phyloP scores from a whole-genome alignment of 345 rosid genomes.

The Microthlaspi erraticum region DNA sequence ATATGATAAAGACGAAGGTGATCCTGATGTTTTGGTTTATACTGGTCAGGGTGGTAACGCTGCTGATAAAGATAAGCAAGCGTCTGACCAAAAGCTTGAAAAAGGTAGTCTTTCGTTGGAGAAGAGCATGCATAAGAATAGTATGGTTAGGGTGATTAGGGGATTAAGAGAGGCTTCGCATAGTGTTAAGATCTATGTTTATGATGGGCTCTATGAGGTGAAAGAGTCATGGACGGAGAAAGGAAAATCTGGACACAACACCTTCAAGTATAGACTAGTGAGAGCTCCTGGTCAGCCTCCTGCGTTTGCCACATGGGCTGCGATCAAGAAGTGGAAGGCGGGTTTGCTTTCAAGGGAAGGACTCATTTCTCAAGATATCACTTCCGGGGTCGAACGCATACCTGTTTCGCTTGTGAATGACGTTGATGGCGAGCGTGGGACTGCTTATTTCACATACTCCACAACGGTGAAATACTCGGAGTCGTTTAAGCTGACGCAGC shows the following conservation, averaged over 20 bases:
- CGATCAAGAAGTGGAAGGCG: constrained; percentile 60
- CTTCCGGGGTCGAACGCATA: constrained; percentile 69
- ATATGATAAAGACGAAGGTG: constrained; percentile 71
- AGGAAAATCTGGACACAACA: constrained; percentile 72
- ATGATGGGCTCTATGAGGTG: constrained; percentile 69
- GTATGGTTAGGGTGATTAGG: constrained; percentile 67
- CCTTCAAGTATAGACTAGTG: constrained; percentile 71
- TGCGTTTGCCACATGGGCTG: constrained; percentile 67
- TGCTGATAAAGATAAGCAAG: constrained; percentile 60
- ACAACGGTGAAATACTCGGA: constrained; percentile 60
- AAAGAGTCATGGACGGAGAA: constrained; percentile 79
- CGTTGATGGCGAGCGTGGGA: constrained; percentile 80
- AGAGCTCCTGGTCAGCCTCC: constrained; percentile 69
- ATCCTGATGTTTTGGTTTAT: constrained; percentile 69
- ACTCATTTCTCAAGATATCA: constrained; percentile 74
- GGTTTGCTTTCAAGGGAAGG: constrained; percentile 57
- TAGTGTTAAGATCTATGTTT: constrained; percentile 56
- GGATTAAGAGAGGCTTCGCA: constrained; percentile 57
- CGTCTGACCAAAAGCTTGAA: constrained; percentile 82
- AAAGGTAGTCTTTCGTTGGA: constrained; percentile 95
- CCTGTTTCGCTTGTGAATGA: constrained; percentile 83
- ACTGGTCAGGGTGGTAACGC: constrained; percentile 84
- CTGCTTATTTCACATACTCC: constrained; percentile 72
- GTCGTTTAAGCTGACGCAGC: constrained; percentile 54
- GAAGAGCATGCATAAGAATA: constrained; percentile 72